These are phyloP conservation scores for Phytophthora foliorum DNA, from an alignment of 352 stramenopile species.

Conservation along the genomic window DNA sequence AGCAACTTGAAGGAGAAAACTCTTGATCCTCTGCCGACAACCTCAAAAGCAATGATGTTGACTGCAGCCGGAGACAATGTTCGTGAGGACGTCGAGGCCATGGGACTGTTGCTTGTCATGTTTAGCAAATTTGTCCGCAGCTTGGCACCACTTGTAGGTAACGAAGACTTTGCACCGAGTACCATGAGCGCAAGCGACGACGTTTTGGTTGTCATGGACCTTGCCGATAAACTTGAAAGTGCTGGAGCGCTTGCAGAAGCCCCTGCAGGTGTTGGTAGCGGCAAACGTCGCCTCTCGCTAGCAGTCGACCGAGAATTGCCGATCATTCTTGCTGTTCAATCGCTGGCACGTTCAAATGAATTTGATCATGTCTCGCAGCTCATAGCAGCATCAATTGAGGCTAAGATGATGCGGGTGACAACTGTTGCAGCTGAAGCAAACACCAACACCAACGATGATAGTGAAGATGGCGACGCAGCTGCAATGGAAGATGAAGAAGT, in stretches of 20 bases:
- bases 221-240: constrained; percentile 65
- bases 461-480: constrained; percentile 18
- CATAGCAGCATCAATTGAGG: constrained; percentile 18
- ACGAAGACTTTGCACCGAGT: constrained; percentile 17
- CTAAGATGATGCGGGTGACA: constrained; percentile 23
- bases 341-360: constrained; percentile 46
- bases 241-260: constrained; percentile 22
- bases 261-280: constrained; percentile 4
- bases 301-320: constrained; percentile 40
- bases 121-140: constrained; percentile 70
- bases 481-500: constrained; percentile 57
- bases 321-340: constrained; percentile 52
- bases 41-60: not conserved
- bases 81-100: constrained; percentile 49
- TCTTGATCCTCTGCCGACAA: constrained; percentile 3
- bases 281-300: constrained; percentile 39
- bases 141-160: constrained; percentile 54
- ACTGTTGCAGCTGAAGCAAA: constrained; percentile 6
- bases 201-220: constrained; percentile 57
- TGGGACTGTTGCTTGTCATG: constrained; percentile 58
- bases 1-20: constrained; percentile 14
- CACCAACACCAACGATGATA: constrained; percentile 8
- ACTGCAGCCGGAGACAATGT: constrained; percentile 8
- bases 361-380: constrained; percentile 38
- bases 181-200: constrained; percentile 36